Evolutionary conservation across 2,329 filamentous ascomycete genomes (phyloP).

Genomic region (Ceratocystis eucalypticola): DNA sequence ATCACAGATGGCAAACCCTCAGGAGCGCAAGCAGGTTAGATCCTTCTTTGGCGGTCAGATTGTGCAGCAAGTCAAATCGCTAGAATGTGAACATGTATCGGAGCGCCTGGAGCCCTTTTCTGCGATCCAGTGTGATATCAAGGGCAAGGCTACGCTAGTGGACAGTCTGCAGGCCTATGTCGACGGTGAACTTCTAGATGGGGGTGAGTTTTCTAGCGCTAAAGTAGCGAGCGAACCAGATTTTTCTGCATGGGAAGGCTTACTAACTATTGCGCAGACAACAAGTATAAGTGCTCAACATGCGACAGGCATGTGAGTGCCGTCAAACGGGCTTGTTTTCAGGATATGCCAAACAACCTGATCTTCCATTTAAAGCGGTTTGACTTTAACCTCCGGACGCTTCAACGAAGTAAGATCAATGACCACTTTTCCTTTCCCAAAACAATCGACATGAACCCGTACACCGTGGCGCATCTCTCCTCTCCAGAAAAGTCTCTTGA

Average conservation of each 20-base stretch:
- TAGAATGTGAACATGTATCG: conserved; percentile 87
- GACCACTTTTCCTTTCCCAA: conserved; percentile 82
- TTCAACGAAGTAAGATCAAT: conserved; percentile 85
- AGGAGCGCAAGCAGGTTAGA: conserved; percentile 60
- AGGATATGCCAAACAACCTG: conserved; percentile 82
- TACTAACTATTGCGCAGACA: conserved; percentile 42
- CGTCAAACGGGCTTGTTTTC: conserved; percentile 83
- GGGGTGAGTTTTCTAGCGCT: conserved; percentile 37
- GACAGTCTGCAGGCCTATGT: conserved; percentile 93
- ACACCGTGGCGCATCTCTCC: conserved; percentile 74
- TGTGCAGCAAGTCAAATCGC: conserved; percentile 89
- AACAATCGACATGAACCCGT: conserved; percentile 73
- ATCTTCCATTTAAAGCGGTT: conserved; percentile 92
- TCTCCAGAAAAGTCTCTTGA: conserved; percentile 40
- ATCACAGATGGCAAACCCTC: conserved; percentile 53
- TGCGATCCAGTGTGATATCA: conserved; percentile 90
- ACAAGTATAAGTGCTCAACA: conserved; percentile 92
- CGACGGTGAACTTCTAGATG: conserved; percentile 91
- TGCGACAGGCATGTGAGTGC: conserved; percentile 85
- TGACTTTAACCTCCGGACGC: conserved; percentile 62
- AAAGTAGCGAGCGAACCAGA: neutral
- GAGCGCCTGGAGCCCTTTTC: conserved; percentile 83
- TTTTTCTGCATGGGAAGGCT: conserved; percentile 10
- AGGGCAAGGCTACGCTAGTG: conserved; percentile 69
- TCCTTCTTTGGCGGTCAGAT: conserved; percentile 84